Evolutionary conservation across 2,329 filamentous ascomycete species (phyloP).

Genomic region (Diaporthe ilicicola): DNA sequence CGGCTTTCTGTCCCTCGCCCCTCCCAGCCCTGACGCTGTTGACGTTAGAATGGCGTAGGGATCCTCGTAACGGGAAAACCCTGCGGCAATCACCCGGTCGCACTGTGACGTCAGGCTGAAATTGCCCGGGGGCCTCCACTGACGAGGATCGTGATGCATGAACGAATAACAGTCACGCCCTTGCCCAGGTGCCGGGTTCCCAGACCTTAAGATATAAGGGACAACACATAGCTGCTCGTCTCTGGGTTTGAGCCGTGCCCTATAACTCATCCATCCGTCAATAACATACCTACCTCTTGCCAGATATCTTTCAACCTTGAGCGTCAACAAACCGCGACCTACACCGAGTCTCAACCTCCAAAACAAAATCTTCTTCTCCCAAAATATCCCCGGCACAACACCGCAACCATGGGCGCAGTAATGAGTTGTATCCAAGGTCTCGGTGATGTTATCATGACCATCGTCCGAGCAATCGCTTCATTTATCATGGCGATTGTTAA

Average conservation of each 20-base stretch:
- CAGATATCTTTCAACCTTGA: background rate
- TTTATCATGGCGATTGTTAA: slow-evolving; percentile 73
- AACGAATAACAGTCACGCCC: background rate
- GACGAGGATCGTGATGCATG: slow-evolving; percentile 2
- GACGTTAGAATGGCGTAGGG: slow-evolving; percentile 20
- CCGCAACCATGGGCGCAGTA: slow-evolving; percentile 32
- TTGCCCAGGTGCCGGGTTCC: background rate
- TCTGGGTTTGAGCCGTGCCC: background rate
- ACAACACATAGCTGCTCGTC: background rate
- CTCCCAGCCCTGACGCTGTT: slow-evolving; percentile 2
- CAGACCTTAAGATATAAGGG: slow-evolving; percentile 3
- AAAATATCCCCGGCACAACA: background rate
- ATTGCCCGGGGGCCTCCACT: background rate
- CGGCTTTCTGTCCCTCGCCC: slow-evolving; percentile 2
- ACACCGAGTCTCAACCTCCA: background rate
- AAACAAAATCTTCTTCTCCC: background rate
- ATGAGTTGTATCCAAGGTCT: slow-evolving; percentile 32
- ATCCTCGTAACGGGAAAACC: slow-evolving; percentile 13
- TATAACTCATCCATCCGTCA: slow-evolving; percentile 13
- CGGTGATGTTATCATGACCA: slow-evolving; percentile 39
- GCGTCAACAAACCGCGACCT: background rate
- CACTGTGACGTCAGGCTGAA: slow-evolving; percentile 13
- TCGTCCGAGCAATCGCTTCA: slow-evolving; percentile 71
- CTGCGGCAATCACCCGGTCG: slow-evolving; percentile 21
- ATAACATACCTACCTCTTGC: background rate